Conservation (phyloP, 352 stramenopile genomes). For the Globisporangium canariense region DNA sequence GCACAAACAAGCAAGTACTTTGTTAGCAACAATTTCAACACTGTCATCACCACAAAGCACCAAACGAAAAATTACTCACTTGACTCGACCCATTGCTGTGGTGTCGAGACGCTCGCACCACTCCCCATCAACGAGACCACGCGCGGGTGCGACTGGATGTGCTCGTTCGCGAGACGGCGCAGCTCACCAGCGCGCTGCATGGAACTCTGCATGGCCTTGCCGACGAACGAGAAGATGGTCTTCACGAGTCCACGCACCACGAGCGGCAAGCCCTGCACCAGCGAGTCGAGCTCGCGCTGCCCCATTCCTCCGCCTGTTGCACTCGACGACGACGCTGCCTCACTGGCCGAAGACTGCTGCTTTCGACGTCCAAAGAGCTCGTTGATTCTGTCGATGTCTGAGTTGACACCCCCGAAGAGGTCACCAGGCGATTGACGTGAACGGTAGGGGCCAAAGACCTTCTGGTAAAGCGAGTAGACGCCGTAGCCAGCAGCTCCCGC, state of each 20-base stretch:
- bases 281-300: conserved; percentile 43
- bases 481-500: conserved; percentile 61
- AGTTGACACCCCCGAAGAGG: conserved; percentile 40
- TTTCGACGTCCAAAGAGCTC: conserved; percentile 38
- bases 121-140: conserved; percentile 49
- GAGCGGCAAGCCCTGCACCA: conserved; percentile 57
- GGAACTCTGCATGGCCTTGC: conserved; percentile 54
- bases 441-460: conserved; percentile 49
- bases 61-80: conserved; percentile 32
- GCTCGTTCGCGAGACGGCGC: conserved; percentile 45
- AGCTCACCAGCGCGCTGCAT: conserved; percentile 62
- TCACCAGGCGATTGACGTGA: conserved; percentile 25
- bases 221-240: conserved; percentile 63
- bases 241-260: conserved; percentile 61
- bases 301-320: conserved; percentile 1
- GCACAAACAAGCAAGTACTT: background rate
- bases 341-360: background rate
- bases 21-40: too few relatives aligned
- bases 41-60: background rate
- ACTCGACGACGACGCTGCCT: background rate
- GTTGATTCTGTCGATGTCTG: conserved; percentile 45
- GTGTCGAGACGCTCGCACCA: conserved; percentile 45
- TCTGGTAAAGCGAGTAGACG: conserved; percentile 69
- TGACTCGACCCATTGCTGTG: conserved; percentile 71
- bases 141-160: conserved; percentile 47